These are phyloP conservation scores for Cryphonectria naterciae DNA, from an alignment of 2,329 filamentous ascomycete genomes.

Conservation along the genomic window DNA sequence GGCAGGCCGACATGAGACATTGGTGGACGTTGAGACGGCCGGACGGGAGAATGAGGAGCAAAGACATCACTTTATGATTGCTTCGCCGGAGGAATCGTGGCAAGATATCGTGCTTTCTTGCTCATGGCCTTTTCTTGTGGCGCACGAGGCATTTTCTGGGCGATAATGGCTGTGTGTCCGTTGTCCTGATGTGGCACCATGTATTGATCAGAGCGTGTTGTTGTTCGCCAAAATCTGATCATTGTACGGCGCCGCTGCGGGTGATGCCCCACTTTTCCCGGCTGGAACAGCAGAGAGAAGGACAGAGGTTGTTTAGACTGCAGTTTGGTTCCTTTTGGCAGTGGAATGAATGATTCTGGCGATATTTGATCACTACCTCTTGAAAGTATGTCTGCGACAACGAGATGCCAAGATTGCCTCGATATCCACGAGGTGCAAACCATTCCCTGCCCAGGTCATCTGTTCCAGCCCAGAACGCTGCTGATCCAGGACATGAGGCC, in stretches of 20 bases:
- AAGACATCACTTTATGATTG: neutral
- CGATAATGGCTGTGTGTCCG: neutral
- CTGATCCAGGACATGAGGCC: constrained; percentile 17
- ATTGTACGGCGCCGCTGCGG: neutral
- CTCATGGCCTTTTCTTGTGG: neutral
- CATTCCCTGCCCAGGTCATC: constrained; percentile 1
- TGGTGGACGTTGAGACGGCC: too few relatives aligned
- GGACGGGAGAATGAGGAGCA: neutral
- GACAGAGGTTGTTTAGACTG: neutral
- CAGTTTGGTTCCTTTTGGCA: neutral
- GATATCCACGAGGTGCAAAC: neutral
- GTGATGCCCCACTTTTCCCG: neutral
- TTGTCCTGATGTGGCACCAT: neutral
- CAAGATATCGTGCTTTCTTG: neutral
- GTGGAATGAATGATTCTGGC: neutral
- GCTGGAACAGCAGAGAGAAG: too few relatives aligned
- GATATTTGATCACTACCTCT: too few relatives aligned
- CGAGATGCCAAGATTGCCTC: neutral
- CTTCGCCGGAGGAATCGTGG: neutral
- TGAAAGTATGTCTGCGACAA: neutral
- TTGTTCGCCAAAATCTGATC: neutral
- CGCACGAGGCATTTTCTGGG: neutral
- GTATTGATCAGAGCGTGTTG: neutral
- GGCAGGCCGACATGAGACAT: too few relatives aligned
- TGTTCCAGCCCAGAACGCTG: constrained; percentile 18